These are phyloP conservation scores for Lizanozyma gosingica DNA, from an alignment of 1,139 yeast genomes.

Conservation along the genomic window DNA sequence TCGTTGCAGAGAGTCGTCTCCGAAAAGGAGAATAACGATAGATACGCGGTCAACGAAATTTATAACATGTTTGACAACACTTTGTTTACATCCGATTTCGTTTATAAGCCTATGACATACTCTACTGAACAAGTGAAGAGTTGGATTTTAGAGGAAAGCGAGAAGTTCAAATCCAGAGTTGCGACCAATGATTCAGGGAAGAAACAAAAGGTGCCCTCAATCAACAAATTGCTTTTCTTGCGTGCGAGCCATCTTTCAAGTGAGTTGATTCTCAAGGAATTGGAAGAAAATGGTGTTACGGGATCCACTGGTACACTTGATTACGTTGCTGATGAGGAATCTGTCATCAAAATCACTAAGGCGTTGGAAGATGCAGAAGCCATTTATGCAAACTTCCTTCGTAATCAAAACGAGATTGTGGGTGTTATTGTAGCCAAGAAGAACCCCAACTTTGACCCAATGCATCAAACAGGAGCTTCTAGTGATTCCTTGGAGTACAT, in stretches of 20 bases:
- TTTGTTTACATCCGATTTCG: slow-evolving; percentile 28
- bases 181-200: slow-evolving; percentile 11
- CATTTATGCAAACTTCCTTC: slow-evolving; percentile 18
- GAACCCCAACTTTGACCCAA: slow-evolving; percentile 25
- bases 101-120: slow-evolving; percentile 12
- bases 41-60: slow-evolving; percentile 63
- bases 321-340: slow-evolving; percentile 14
- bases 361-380: slow-evolving; percentile 44
- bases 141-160: slow-evolving; percentile 43
- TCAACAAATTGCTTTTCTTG: slow-evolving; percentile 63
- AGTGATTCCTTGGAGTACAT: slow-evolving; percentile 35
- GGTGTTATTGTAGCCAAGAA: slow-evolving; percentile 66
- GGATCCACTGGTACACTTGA: slow-evolving; percentile 35
- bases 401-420: slow-evolving; percentile 17
- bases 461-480: background rate
- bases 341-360: slow-evolving; percentile 20
- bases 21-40: slow-evolving; percentile 54
- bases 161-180: slow-evolving; percentile 11
- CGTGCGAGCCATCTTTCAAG: slow-evolving; percentile 71
- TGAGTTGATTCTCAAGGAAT: slow-evolving; percentile 57
- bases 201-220: slow-evolving; percentile 44
- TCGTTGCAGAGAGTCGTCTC: slow-evolving; percentile 72
- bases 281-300: slow-evolving; percentile 38
- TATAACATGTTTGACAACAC: slow-evolving; percentile 52
- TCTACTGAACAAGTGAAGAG: slow-evolving; percentile 25